Evolutionary conservation across 345 rosid species (phyloP), one percentile per base, ranked within the genome.

Genomic region (Melaleuca alternifolia): DNA sequence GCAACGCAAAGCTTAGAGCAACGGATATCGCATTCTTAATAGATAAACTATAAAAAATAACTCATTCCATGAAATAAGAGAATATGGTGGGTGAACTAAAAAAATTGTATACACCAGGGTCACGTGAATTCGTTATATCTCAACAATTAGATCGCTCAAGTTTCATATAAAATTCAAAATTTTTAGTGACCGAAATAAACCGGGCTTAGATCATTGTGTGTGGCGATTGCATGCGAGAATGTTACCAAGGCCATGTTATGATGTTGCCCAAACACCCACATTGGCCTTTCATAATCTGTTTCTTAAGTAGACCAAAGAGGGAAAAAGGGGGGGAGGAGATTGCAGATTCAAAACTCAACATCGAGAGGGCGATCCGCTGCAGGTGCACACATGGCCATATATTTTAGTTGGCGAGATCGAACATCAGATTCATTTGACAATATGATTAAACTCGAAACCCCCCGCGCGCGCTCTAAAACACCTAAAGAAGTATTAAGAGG

Each of bases 121-220:
- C 3, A 71, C 0, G 3, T 18, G 48, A 18, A 6, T 0, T 18
- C 2, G 10, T 18, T 33, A 18, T 13, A 71, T 71, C 6, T 20
- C 0, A 37, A 18, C 2, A 48, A 71, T 20, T 1, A 20, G 10
- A 71, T 37, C 7, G 5, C 0, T 0, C 4, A 6, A 37, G 9
- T 71, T 10, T 71, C 0, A 9, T 33, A 5, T 13, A 37, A 0
- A 4, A 10, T 62, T 10, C 30, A 14, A 62, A 62, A 28, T 28
- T 10, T 2, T 20, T 2, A 71, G 1, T 11, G 7, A 37, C 5
- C 6, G 1, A 71, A 37, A 71, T 65, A 6, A 18, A 71, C 26
- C 7, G 26, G 48, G 14, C 13, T 71, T 7, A 18, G 24, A 20
- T 33, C 48, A 37, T 21, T 3, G 18, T 18, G 8, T 6, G 71